Base-by-base conservation (phyloP, 176 grass and related monocot species). In the Carex myosuroides region DNA sequence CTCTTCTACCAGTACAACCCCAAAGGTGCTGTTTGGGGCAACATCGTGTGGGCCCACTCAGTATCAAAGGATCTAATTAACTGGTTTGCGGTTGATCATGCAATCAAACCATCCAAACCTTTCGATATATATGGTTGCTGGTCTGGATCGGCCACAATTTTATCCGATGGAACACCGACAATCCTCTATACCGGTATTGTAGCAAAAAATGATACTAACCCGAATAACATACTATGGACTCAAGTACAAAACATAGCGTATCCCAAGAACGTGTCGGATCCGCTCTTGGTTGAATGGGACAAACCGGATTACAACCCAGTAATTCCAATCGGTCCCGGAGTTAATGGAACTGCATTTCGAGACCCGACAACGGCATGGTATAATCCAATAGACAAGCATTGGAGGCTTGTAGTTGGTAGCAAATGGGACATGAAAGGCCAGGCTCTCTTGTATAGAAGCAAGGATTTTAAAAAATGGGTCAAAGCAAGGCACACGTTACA, bases 1-100 rank as follows among this genome's bases (percentile, higher is more conserved):
- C 52, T 97, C 1, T 97, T 97, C 83, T 97, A 97, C 37, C 94
- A 91, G 60, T 96, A 96, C 91, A 96, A 96, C 41, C 94, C 94
- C 0, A 91, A 88, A 33, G 89, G 87, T 21, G 62, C 91, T 0
- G 89, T 91, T 11, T 96, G 94, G 94, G 94, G 89, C 4, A 93
- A 91, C 83, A 91, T 93, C 4, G 85, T 87, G 58, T 96, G 94
- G 94, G 91, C 91, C 13, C 94, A 97, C 85, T 93, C 91, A 1
- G 80, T 97, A 17, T 97, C 94, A 0, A 89, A 42, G 0, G 94
- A 97, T 80, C 81, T 97, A 37, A 91, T 97, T 24, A 90, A 97
- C 79, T 97, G 91, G 94, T 56, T 81, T 26, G 83, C 91, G 0
- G 24, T 97, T 2, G 85, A 89, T 26, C 87, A 87, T 0, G 91